Evolutionary conservation across 2,329 filamentous ascomycete species (phyloP).

Genomic region (Epichloe brachyelytri): DNA sequence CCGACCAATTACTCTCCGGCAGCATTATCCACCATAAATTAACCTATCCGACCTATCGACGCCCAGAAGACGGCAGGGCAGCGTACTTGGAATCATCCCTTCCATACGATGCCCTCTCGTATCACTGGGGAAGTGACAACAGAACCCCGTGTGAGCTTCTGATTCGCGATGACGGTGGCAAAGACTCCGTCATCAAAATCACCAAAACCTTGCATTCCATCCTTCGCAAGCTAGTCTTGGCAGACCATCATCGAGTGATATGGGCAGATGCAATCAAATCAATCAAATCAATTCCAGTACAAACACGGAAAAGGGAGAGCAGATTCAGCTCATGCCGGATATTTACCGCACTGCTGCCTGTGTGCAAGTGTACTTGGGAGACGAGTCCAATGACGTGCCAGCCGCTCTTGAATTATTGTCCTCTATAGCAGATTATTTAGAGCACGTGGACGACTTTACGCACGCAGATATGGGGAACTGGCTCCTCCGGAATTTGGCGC

Average conservation of each 20-base stretch:
- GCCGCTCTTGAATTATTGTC: conserved; percentile 2
- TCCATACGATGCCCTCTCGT: conserved; percentile 6
- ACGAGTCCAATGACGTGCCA: conserved; percentile 2
- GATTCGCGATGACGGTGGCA: not conserved
- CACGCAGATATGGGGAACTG: no score
- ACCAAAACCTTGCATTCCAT: conserved; percentile 4
- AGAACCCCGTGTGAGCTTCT: not conserved
- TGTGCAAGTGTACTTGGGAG: conserved; percentile 7
- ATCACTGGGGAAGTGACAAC: conserved; percentile 7
- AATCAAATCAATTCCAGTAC: conserved; percentile 5
- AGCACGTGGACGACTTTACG: conserved; percentile 4
- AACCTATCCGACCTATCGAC: not conserved
- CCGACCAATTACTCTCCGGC: not conserved
- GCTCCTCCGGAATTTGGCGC: no score
- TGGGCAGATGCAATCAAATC: conserved; percentile 10
- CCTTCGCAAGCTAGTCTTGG: conserved; percentile 1
- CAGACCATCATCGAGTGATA: conserved; percentile 3
- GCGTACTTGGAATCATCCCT: conserved; percentile 1
- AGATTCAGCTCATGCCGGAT: conserved; percentile 8
- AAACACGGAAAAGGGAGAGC: conserved; percentile 7
- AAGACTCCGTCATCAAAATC: conserved; percentile 1
- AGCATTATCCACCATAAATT: conserved; percentile 5
- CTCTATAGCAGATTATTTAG: conserved; percentile 5
- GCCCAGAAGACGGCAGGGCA: not conserved
- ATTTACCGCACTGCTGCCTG: conserved; percentile 5